Evolutionary conservation across 139 green algal genomes (phyloP).

Genomic region (Chlorella sorokiniana): DNA sequence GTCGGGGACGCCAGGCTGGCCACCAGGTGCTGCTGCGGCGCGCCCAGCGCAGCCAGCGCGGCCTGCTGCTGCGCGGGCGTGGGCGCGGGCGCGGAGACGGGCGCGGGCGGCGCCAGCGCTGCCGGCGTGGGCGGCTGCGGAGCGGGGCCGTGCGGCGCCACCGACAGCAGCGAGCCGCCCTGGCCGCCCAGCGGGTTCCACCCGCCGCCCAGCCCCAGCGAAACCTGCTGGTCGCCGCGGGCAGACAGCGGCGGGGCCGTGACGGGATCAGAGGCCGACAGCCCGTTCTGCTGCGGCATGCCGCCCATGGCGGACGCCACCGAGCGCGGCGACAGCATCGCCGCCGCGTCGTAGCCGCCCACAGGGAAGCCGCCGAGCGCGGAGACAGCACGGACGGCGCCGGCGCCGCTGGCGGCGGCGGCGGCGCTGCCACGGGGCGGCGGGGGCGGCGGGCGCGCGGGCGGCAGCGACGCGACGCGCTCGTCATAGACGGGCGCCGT

Average conservation of each 20-base stretch:
- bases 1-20: background rate
- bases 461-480: background rate
- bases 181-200: slow-evolving; percentile 20
- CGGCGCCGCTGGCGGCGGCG: background rate
- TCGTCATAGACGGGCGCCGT: background rate
- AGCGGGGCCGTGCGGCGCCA: background rate
- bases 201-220: slow-evolving; percentile 2
- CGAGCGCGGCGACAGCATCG: background rate
- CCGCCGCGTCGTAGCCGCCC: slow-evolving; percentile 1
- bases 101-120: background rate
- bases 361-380: background rate
- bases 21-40: background rate
- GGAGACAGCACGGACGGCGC: background rate
- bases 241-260: slow-evolving; percentile 18
- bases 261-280: slow-evolving; percentile 15
- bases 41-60: background rate
- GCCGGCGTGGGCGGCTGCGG: background rate
- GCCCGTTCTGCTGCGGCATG: slow-evolving; percentile 21
- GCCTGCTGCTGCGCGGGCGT: slow-evolving; percentile 1
- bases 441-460: background rate
- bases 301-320: background rate
- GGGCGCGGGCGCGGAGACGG: background rate
- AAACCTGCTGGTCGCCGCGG: slow-evolving; percentile 20
- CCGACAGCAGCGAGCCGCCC: background rate
- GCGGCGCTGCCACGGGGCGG: background rate